Conservation (phyloP, 1,139 yeast species). For the Blastobotrys petasosporus region DNA sequence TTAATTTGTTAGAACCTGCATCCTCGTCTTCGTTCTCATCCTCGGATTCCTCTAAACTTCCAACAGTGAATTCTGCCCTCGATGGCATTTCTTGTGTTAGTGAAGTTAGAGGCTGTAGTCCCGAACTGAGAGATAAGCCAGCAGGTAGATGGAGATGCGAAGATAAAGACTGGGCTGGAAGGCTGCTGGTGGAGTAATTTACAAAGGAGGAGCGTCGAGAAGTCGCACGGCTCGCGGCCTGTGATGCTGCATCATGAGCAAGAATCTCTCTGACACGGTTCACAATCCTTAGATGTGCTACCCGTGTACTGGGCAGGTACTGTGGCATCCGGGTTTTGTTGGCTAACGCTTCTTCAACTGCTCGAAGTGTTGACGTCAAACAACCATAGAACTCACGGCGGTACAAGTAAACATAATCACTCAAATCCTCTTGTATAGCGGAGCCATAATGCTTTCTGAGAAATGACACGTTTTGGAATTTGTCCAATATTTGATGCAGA, state of each 20-base stretch:
- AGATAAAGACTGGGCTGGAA: too few species aligned
- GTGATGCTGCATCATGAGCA: slow-evolving; percentile 13
- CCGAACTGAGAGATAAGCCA: too few species aligned
- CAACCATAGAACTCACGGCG: slow-evolving; percentile 43
- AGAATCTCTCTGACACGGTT: slow-evolving; percentile 38
- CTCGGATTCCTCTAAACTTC: too few species aligned
- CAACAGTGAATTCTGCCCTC: too few species aligned
- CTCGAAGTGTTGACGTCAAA: slow-evolving; percentile 35
- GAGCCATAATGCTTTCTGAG: slow-evolving; percentile 42
- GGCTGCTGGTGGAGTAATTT: neutral
- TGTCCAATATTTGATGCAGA: slow-evolving; percentile 43
- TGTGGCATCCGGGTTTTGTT: slow-evolving; percentile 46
- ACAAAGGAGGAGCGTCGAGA: slow-evolving; percentile 10
- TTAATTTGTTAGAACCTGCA: too few species aligned
- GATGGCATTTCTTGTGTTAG: too few species aligned
- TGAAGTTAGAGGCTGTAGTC: too few species aligned
- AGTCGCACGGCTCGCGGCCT: slow-evolving; percentile 4
- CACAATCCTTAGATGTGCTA: slow-evolving; percentile 43
- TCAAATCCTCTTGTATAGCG: slow-evolving; percentile 42
- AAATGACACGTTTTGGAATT: slow-evolving; percentile 43
- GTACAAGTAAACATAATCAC: slow-evolving; percentile 38
- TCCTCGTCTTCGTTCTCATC: too few species aligned
- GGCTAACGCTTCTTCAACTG: slow-evolving; percentile 40
- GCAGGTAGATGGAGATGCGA: too few species aligned
- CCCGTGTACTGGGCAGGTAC: slow-evolving; percentile 44